Evolutionary conservation across 345 rosid species (phyloP), one percentile per base, ranked within the genome.

Genomic region (Murraya paniculata): DNA sequence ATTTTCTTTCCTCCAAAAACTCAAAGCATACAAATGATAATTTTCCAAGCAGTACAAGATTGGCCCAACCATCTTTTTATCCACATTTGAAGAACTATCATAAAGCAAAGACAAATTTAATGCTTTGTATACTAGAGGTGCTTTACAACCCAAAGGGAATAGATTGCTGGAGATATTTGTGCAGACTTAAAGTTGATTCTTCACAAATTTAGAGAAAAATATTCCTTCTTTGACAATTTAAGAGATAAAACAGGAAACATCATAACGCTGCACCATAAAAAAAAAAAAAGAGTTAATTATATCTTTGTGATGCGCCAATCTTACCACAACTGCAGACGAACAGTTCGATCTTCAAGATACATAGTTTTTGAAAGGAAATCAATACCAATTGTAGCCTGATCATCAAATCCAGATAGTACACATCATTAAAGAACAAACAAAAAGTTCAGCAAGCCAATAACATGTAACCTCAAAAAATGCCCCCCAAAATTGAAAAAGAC

Each of bases 301-400:
- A 45, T 68, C 71, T 11, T 25, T 57, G 41, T 41, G 16, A 71
- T 64, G 38, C 0, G 24, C 31, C 6, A 56, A 68, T 48, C 85
- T 81, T 81, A 90, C 97, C 97, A 92, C 30, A 92, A 83, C 87
- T 92, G 97, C 75, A 92, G 81, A 73, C 97, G 87, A 65, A 89
- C 93, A 5, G 97, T 92, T 78, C 97, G 90, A 88, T 92, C 94
- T 85, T 92, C 93, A 53, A 92, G 93, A 80, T 92, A 92, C 94
- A 92, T 92, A 25, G 97, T 92, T 89, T 92, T 92, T 1, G 97
- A 92, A 68, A 92, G 89, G 75, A 90, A 90, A 85, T 92, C 97
- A 80, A 92, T 92, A 70, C 94, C 97, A 28, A 92, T 92, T 57
- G 94, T 90, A 27, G 97, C 97, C 97, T 92, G 85, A 68, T 87